A percentile compares a stretch with the other conserved stretches of the same genome.
Conservation (phyloP, 768 basidiomycete genomes). For the Nidularia pulvinata region DNA sequence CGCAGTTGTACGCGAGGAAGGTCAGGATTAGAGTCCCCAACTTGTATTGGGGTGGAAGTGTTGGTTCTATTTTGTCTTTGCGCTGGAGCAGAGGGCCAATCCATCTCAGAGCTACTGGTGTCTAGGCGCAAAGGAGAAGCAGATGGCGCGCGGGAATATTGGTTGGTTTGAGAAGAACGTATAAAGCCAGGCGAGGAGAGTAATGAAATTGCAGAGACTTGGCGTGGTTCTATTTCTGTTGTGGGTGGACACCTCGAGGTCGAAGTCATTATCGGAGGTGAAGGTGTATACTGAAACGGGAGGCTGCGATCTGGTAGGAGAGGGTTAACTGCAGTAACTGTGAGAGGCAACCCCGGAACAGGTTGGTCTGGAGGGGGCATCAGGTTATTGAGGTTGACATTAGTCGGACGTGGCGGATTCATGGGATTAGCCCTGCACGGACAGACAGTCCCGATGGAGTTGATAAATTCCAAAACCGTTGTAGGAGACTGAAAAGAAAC, state of each 20-base stretch:
- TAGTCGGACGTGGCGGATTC: background rate
- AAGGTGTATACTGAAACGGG: background rate
- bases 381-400: background rate
- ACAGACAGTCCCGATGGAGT: constrained; percentile 64
- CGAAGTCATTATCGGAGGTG: background rate
- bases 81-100: background rate
- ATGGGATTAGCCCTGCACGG: constrained; percentile 67
- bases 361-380: background rate
- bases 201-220: background rate
- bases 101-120: background rate
- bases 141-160: background rate
- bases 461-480: constrained; percentile 57
- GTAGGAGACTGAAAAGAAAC: constrained; percentile 57
- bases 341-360: background rate
- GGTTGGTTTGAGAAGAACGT: background rate
- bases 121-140: background rate
- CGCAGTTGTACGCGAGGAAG: background rate
- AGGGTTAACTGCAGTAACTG: background rate
- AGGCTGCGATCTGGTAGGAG: background rate
- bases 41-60: background rate
- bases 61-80: background rate
- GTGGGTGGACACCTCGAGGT: background rate
- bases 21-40: background rate
- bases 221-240: background rate
- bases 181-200: background rate